Evolutionary conservation across 2,329 filamentous ascomycete genomes (phyloP), one percentile per base, ranked within the genome.

Genomic region (Sordariomycetes sp.): DNA sequence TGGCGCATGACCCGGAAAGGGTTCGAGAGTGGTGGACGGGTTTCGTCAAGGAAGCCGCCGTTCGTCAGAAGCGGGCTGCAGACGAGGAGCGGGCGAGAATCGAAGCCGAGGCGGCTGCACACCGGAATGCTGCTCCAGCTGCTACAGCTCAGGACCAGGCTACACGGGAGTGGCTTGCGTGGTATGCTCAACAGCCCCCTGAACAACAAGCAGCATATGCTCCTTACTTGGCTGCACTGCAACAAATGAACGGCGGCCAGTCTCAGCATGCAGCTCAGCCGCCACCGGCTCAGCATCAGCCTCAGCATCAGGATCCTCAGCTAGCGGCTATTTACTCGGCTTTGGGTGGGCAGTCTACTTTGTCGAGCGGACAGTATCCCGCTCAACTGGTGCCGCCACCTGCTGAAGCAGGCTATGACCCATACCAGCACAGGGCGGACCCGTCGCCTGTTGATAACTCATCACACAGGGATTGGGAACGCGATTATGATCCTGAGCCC

Each of bases 11-110:
- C 21, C 50, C 61, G 3, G 64, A 64, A 21, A 62, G 62, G 39
- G 55, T 66, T 1, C 61, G 63, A 8, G 64, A 72, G 40, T 78
- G 72, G 72, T 67, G 64, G 55, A 50, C 63, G 9, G 70, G 68
- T 0, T 67, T 63, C 40, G 59, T 61, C 35, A 61, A 56, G 38
- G 63, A 63, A 33, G 30, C 48, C 10, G 51, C 57, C 8, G 47
- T 49, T 2, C 57, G 56, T 30, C 54, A 64, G 30, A 60, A 60
- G 35, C 57, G 50, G 32, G 54, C n/a, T n/a, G n/a, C 56, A 19
- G 55, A 61, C 2, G 60, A 61, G 21, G 55, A 58, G 19, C 50
- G 46, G 8, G 55, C 55, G n/a, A 49, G 50, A 37, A 46, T 47
- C 14, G 52, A 54, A 32, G 55, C 53, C 17, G 49, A 58, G 26